Percentiles rank a stretch among this genome's conserved stretches.
Conservation (phyloP, 73 alveolate genomes). For the Tetrahymena borealis region DNA sequence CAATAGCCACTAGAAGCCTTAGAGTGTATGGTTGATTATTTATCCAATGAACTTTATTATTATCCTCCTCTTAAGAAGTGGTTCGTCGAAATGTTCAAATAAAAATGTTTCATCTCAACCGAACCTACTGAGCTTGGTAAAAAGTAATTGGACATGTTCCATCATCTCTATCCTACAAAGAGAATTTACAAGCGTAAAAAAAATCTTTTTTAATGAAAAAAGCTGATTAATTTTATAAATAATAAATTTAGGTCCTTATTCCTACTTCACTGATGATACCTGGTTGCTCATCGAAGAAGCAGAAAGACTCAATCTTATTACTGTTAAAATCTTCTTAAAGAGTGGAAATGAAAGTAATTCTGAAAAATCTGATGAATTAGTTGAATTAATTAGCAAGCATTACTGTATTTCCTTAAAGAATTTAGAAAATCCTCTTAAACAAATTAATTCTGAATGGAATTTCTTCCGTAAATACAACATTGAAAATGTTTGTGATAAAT, state of each 20-base stretch:
- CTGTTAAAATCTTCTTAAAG: background rate
- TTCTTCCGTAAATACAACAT: constrained; percentile 2
- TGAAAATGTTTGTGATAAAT: background rate
- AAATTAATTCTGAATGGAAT: background rate
- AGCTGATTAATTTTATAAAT: background rate
- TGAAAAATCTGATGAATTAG: background rate
- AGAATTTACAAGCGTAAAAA: background rate
- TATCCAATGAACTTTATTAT: background rate
- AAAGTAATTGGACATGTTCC: background rate
- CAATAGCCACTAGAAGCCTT: background rate
- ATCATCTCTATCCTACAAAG: background rate
- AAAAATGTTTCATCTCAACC: background rate
- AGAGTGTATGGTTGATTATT: background rate
- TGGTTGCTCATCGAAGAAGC: background rate
- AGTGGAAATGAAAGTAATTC: background rate
- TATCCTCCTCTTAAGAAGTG: background rate
- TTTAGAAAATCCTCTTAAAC: background rate
- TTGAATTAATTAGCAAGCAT: background rate
- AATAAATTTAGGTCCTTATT: background rate
- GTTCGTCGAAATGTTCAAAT: background rate
- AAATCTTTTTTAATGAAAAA: background rate
- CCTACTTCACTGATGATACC: background rate
- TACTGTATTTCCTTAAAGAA: background rate
- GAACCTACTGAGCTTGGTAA: background rate
- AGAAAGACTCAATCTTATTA: background rate